Evolutionary conservation across 2,329 filamentous ascomycete species (phyloP).

Genomic region (Penicillium sp.): DNA sequence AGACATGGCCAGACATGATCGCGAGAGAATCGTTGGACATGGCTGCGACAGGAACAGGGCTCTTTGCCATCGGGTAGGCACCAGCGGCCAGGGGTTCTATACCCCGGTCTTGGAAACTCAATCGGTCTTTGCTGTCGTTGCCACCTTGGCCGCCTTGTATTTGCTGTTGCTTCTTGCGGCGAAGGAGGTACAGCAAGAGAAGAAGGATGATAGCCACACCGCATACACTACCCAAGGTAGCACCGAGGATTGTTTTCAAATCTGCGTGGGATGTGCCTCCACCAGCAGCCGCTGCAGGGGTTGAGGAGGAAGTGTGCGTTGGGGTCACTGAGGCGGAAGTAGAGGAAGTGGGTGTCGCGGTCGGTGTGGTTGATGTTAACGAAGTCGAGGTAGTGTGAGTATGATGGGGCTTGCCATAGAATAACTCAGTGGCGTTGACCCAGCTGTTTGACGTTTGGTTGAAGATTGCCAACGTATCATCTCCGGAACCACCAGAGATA

Average conservation of each 20-base stretch:
- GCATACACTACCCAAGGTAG: slow-evolving; percentile 79
- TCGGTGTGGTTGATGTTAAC: slow-evolving; percentile 34
- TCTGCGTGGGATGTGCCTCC: slow-evolving; percentile 31
- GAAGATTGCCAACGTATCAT: slow-evolving; percentile 76
- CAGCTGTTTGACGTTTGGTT: slow-evolving; percentile 75
- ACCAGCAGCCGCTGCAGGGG: slow-evolving; percentile 38
- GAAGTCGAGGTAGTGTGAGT: slow-evolving; percentile 25
- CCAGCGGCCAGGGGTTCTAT: slow-evolving; percentile 47
- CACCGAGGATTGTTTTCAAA: slow-evolving; percentile 70
- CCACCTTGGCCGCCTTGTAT: slow-evolving; percentile 50
- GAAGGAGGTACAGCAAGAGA: slow-evolving; percentile 69
- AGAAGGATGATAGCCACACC: slow-evolving; percentile 73
- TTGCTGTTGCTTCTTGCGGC: slow-evolving; percentile 55
- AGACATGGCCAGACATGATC: slow-evolving; percentile 44
- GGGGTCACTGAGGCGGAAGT: slow-evolving; percentile 36
- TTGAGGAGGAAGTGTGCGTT: slow-evolving; percentile 34
- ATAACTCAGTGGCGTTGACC: slow-evolving; percentile 70
- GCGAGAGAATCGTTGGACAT: slow-evolving; percentile 45
- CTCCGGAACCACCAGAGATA: slow-evolving; percentile 73
- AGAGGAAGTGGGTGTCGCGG: slow-evolving; percentile 36
- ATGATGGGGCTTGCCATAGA: slow-evolving; percentile 49
- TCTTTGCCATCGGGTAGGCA: slow-evolving; percentile 51
- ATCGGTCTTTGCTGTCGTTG: slow-evolving; percentile 61
- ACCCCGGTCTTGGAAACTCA: slow-evolving; percentile 51
- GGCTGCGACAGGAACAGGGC: slow-evolving; percentile 39